Base-by-base conservation (phyloP, 2,329 filamentous ascomycete genomes). In the Aspergillus glaucus region DNA sequence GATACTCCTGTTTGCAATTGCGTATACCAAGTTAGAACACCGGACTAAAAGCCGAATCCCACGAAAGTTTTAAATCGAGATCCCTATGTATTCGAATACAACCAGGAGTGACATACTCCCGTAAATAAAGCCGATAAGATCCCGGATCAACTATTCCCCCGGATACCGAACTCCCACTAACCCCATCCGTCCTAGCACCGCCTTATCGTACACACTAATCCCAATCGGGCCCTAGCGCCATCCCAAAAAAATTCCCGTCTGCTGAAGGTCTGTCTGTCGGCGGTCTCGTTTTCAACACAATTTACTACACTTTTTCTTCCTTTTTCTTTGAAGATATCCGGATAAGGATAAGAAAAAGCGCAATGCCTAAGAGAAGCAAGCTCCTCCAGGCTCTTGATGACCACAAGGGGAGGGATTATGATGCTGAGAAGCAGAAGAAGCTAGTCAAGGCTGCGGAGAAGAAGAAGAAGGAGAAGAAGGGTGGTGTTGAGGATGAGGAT, bases 391-490 rank as follows among this genome's bases (percentile, higher is more conserved):
- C 80, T 43, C 75, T 85, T 19, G 78, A 83, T 56, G 72, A 75
- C 46, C 70, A 80, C 50, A 76, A 79, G 62, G 80, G 80, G 26
- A 72, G 79, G 43, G 85, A 93, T 58, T 85, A 87, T 53, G 84
- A 86, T 55, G 78, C 88, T 46, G 87, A 92, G 68, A 83, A 87
- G 68, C 86, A 92, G 66, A 81, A 83, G 65, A 87, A 85, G 72
- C 74, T 85, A 62, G 71, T 66, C 52, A 78, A 64, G 73, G 63
- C 68, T 47, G 72, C 65, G n/a, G 70, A 73, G 54, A 76, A 75
- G 57, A 68, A 58, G 51, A 75, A 74, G 57, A 57, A 55, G 51
- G 43, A 49, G 44, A 42, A 53, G 41, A 39, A 48, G 24, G 55
- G 49, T n/a, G 51, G 55, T 22, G 50, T 52, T 37, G 50, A 48